Base-by-base conservation (phyloP, 2,329 filamentous ascomycete species). In the Xylariaceae sp. region DNA sequence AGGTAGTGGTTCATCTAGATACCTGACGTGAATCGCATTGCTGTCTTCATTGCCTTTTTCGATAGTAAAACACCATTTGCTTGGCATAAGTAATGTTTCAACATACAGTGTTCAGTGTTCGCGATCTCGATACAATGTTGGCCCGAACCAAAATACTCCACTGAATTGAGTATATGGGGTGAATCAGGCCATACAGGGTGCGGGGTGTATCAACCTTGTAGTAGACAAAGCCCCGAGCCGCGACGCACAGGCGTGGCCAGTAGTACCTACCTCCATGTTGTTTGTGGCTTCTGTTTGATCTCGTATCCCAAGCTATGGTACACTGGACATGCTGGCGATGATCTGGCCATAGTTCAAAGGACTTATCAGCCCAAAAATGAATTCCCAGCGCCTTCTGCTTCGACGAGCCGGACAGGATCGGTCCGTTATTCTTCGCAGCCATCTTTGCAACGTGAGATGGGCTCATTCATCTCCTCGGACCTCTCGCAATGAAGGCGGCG, bases 391-490 rank as follows among this genome's bases (percentile, higher is more conserved):
- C 16, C 27, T 12, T 32, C 5, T 32, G 16, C 12, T 32, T 4
- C 27, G 3, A 32, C 12, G 7, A 16, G 7, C 16, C 27, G 5
- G 12, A 16, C 16, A 14, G 12, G 27, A 16, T 16, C 37, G n/a
- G 12, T n/a, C 39, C 14, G 6, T n/a, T 22, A 4, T 27, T 11
- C 10, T 25, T 4, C 10, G 22, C 19, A 3, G 14, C 14, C 35
- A 37, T 17, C 16, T 5, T 22, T 12, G 16, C 35, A 19, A 37
- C 20, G 48, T 52, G 20, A 20, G 40, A 16, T 58, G 59, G 23
- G 53, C 56, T 2, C 59, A 57, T 2, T 37, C 52, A 22, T 20
- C 56, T n/a, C 22, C 52, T 56, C 2, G 37, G 44, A 35, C 42
- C 47, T 5, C 50, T 20, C 12, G 47, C 53, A 10, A n/a, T n/a